A percentile compares a stretch with the other conserved stretches of the same genome.
phyloP scores from a whole-genome alignment of 345 rosid genomes.

The Arabidopsis suecica region DNA sequence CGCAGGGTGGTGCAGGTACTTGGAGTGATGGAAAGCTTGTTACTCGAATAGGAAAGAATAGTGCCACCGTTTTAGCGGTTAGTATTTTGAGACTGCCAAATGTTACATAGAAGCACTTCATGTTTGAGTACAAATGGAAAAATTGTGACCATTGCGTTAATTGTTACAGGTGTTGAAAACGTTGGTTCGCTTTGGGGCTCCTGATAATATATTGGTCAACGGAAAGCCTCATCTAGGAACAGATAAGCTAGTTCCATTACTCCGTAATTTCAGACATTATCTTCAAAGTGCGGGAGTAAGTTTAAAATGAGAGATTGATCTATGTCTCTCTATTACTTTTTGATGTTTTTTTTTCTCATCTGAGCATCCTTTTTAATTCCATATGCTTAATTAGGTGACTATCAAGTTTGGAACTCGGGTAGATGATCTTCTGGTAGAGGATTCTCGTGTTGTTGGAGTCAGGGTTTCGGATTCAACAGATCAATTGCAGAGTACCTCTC shows the following conservation, averaged over 20 bases:
- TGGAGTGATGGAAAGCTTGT: conserved; percentile 99
- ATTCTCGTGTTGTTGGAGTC: conserved; percentile 73
- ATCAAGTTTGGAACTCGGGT: conserved; percentile 84
- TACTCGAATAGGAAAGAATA: conserved; percentile 95
- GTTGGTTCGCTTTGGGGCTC: conserved; percentile 93
- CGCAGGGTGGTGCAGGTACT: conserved; percentile 99
- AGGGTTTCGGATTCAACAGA: conserved; percentile 65
- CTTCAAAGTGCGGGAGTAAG: conserved; percentile 78
- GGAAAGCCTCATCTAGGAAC: conserved; percentile 99
- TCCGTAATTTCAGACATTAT: conserved; percentile 81
- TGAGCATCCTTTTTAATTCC: conserved; percentile 12
- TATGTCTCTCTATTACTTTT: conserved; percentile 11
- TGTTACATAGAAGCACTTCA: neutral
- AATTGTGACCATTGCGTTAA: conserved; percentile 13
- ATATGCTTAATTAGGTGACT: conserved; percentile 59
- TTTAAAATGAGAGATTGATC: conserved; percentile 38
- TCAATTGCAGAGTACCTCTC: conserved; percentile 43
- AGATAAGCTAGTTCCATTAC: conserved; percentile 80
- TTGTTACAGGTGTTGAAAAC: conserved; percentile 80
- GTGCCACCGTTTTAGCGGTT: conserved; percentile 82
- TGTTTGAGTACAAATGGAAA: neutral
- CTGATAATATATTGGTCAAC: conserved; percentile 70
- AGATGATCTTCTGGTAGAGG: conserved; percentile 75
- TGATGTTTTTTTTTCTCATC: neutral
- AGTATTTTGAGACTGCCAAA: conserved; percentile 37